Conservation (phyloP, 2,329 filamentous ascomycete species). For the Chrysoporthe austroafricana region DNA sequence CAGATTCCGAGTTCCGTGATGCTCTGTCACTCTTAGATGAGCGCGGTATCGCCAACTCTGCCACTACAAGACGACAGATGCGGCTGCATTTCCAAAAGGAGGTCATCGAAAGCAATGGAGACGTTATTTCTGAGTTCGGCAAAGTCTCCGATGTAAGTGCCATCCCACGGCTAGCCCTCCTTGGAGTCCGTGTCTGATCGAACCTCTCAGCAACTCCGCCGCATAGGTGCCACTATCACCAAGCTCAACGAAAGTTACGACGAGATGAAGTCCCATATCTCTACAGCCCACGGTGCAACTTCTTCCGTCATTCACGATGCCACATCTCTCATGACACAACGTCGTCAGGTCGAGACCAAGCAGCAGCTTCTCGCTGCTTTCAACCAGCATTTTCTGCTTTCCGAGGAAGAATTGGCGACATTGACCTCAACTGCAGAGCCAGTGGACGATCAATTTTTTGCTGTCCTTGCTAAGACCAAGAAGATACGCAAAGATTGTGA, state of each 20-base stretch:
- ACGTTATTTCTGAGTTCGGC: constrained; percentile 86
- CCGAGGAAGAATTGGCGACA: constrained; percentile 75
- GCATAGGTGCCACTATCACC: constrained; percentile 78
- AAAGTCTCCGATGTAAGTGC: constrained; percentile 77
- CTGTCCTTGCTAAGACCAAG: constrained; percentile 76
- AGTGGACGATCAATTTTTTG: constrained; percentile 85
- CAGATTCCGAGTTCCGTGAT: constrained; percentile 89
- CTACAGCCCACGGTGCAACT: constrained; percentile 75
- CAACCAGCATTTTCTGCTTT: constrained; percentile 79
- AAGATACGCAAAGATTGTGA: constrained; percentile 88
- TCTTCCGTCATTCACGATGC: constrained; percentile 78
- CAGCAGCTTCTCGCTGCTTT: constrained; percentile 79
- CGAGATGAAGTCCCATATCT: constrained; percentile 78
- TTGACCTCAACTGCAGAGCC: constrained; percentile 80
- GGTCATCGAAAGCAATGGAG: constrained; percentile 89
- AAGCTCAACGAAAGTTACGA: constrained; percentile 79
- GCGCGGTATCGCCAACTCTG: constrained; percentile 71
- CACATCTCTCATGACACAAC: constrained; percentile 71
- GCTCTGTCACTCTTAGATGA: constrained; percentile 78
- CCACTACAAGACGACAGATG: constrained; percentile 77
- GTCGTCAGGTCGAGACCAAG: constrained; percentile 75
- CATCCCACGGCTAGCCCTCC: not conserved
- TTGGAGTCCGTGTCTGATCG: constrained; percentile 7
- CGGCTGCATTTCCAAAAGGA: constrained; percentile 87
- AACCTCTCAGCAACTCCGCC: constrained; percentile 73